These are phyloP conservation scores for Talaromyces adpressus DNA, from an alignment of 495 filamentous ascomycete species.

Conservation along the genomic window DNA sequence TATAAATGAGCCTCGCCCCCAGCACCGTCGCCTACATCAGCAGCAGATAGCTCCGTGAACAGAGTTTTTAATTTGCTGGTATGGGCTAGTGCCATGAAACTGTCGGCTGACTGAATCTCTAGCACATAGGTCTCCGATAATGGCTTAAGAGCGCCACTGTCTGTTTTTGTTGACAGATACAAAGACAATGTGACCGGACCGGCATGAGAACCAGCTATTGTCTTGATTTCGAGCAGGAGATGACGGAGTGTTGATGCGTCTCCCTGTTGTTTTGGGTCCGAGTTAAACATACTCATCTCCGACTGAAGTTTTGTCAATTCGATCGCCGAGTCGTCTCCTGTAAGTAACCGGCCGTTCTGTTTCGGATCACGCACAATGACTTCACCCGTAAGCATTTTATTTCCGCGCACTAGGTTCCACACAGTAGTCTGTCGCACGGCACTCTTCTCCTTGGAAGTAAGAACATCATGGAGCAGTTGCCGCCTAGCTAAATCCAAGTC, in stretches of 20 bases:
- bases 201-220: conserved; percentile 63
- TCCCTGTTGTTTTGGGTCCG: conserved; percentile 54
- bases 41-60: conserved; percentile 74
- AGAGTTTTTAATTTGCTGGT: conserved; percentile 70
- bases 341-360: conserved; percentile 76
- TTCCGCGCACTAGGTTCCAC: conserved; percentile 90
- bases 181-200: conserved; percentile 69
- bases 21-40: conserved; percentile 75
- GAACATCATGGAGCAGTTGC: conserved; percentile 86
- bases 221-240: conserved; percentile 74
- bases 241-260: conserved; percentile 77
- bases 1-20: conserved; percentile 63
- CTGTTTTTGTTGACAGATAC: conserved; percentile 66
- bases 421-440: conserved; percentile 75
- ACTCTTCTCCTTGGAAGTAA: conserved; percentile 76
- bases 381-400: conserved; percentile 85
- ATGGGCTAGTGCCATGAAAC: conserved; percentile 48
- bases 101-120: conserved; percentile 68
- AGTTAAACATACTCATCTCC: conserved; percentile 89
- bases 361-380: conserved; percentile 88
- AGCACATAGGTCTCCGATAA: conserved; percentile 79
- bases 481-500: conserved; percentile 75
- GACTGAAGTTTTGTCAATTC: conserved; percentile 89
- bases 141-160: conserved; percentile 51
- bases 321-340: conserved; percentile 85